These are phyloP conservation scores for Colletotrichum sansevieriae DNA, from an alignment of 2,329 filamentous ascomycete species.

Conservation along the genomic window DNA sequence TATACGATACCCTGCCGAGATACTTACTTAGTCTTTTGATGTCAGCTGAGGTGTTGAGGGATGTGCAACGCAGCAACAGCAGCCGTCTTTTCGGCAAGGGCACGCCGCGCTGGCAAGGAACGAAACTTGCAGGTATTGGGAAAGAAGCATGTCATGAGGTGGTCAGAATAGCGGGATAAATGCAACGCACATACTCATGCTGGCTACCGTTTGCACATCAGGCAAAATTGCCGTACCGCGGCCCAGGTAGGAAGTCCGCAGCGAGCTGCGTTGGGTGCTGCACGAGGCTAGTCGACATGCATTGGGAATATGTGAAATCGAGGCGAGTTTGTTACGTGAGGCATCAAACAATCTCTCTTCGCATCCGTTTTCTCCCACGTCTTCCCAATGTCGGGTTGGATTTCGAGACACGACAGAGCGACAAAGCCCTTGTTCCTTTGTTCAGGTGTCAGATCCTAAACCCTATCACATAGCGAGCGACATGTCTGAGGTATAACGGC, in stretches of 20 bases:
- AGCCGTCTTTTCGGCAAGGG: background rate
- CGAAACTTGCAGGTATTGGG: background rate
- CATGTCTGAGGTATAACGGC: constrained; percentile 17
- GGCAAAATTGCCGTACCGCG: background rate
- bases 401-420: constrained; percentile 4
- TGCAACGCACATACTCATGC: constrained; percentile 13
- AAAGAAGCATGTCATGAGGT: background rate
- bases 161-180: background rate
- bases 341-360: constrained; percentile 5
- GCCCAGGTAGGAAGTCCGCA: constrained; percentile 1
- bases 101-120: background rate
- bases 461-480: constrained; percentile 13
- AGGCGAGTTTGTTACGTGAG: background rate
- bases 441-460: constrained; percentile 24
- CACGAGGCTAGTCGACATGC: constrained; percentile 3
- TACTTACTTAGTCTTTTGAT: background rate
- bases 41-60: background rate
- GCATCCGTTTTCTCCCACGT: background rate
- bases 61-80: constrained; percentile 1
- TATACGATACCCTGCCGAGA: constrained; percentile 8
- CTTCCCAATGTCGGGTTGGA: background rate
- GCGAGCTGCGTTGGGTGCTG: constrained; percentile 14
- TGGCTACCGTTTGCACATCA: background rate
- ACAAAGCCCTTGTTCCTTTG: constrained; percentile 24
- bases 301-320: background rate